A percentile compares a stretch with the other conserved stretches of the same genome.
Conservation (phyloP, 495 filamentous ascomycete genomes). For the Penicillium verhagenii region DNA sequence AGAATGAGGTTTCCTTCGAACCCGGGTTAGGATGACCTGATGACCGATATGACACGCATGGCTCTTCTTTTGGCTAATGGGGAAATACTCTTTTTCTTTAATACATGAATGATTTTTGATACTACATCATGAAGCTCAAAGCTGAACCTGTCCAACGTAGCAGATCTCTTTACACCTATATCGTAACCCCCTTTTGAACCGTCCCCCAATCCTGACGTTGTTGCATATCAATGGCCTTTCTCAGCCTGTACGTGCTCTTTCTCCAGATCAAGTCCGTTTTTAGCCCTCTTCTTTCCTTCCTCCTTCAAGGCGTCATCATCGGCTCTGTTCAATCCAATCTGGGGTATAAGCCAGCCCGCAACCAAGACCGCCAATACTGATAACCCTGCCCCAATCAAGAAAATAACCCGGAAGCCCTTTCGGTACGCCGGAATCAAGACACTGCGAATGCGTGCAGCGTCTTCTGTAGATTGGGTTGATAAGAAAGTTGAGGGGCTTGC, state of each 20-base stretch:
- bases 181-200: too few species aligned
- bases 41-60: conserved; percentile 17
- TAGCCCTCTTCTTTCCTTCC: conserved; percentile 36
- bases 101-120: conserved; percentile 3
- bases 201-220: too few species aligned
- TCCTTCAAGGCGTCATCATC: conserved; percentile 51
- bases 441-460: conserved; percentile 36
- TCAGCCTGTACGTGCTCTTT: neutral
- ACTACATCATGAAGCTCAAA: neutral
- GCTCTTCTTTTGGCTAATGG: neutral
- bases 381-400: conserved; percentile 46
- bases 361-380: conserved; percentile 47
- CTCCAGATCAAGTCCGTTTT: conserved; percentile 18
- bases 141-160: neutral
- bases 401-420: conserved; percentile 51
- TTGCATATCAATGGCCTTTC: neutral
- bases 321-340: conserved; percentile 39
- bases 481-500: conserved; percentile 33
- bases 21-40: conserved; percentile 14
- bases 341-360: conserved; percentile 45
- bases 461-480: conserved; percentile 22
- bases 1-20: neutral
- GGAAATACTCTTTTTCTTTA: conserved; percentile 7
- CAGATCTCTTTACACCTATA: too few species aligned
- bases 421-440: conserved; percentile 48